These are phyloP conservation scores for Candida dendrica DNA, from an alignment of 805 yeast genomes.

Conservation along the genomic window DNA sequence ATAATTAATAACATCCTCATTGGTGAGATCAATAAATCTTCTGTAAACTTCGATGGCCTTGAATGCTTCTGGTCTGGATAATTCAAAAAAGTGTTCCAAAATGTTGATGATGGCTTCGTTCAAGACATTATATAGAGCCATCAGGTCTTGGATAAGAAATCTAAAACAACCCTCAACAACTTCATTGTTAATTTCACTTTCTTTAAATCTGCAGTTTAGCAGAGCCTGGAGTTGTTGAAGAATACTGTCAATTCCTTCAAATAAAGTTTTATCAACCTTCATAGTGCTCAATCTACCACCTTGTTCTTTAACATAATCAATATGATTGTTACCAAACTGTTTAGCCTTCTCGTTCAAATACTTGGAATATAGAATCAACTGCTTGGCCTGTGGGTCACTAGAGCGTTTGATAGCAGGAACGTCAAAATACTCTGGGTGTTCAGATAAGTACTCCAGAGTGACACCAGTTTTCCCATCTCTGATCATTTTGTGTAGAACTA, in stretches of 20 bases:
- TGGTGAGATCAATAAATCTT: neutral
- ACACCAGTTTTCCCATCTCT: neutral
- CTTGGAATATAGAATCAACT: neutral
- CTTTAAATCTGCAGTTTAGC: neutral
- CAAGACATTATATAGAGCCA: neutral
- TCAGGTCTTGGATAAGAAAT: neutral
- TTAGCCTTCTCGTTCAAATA: neutral
- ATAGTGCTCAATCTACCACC: neutral
- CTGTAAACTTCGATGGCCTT: neutral
- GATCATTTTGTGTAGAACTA: neutral
- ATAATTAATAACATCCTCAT: neutral
- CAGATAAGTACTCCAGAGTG: neutral
- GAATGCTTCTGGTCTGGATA: neutral
- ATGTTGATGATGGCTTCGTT: neutral
- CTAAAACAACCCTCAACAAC: neutral
- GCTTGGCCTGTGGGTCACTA: neutral
- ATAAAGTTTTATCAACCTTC: neutral
- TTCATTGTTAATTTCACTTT: neutral
- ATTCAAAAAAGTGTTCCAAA: neutral
- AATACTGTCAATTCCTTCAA: neutral
- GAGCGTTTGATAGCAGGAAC: neutral
- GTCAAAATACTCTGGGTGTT: neutral
- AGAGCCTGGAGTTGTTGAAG: neutral
- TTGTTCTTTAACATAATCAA: neutral
- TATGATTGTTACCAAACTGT: neutral